phyloP scores from a whole-genome alignment of 2,329 filamentous ascomycete species.

The Alternaria conjuncta region DNA sequence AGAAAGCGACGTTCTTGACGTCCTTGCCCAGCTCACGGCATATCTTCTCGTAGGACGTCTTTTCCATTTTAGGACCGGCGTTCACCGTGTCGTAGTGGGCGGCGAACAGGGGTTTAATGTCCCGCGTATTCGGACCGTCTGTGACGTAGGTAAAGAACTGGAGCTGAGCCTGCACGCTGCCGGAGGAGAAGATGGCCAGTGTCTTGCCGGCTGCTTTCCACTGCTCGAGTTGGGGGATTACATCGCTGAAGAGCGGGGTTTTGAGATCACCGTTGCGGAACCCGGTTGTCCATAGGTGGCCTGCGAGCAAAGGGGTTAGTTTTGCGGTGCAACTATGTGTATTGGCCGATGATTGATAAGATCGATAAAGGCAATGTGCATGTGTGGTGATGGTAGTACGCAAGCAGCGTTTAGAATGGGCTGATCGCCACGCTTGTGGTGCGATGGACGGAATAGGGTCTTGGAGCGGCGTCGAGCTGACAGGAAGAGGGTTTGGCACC shows the following conservation, averaged over 20 bases:
- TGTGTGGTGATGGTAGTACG: constrained; percentile 1
- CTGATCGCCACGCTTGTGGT: constrained; percentile 12
- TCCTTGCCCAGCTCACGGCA: constrained; percentile 55
- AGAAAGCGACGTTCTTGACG: constrained; percentile 70
- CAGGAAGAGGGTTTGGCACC: constrained; percentile 16
- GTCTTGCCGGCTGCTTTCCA: constrained; percentile 64
- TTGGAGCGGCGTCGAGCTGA: constrained; percentile 15
- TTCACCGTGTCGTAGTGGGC: constrained; percentile 76
- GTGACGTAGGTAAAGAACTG: constrained; percentile 72
- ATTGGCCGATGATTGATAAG: constrained; percentile 8
- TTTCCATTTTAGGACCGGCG: constrained; percentile 75
- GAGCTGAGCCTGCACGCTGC: constrained; percentile 81
- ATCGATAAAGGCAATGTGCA: constrained; percentile 10
- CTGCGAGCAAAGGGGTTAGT: constrained; percentile 39
- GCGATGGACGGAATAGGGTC: not conserved
- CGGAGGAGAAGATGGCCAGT: constrained; percentile 81
- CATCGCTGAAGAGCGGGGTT: constrained; percentile 77
- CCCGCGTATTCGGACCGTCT: constrained; percentile 48
- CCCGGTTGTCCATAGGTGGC: constrained; percentile 77
- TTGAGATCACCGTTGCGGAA: constrained; percentile 73
- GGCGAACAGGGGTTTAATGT: constrained; percentile 46
- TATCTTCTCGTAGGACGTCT: constrained; percentile 71
- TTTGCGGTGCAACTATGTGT: not conserved
- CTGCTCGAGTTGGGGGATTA: constrained; percentile 65
- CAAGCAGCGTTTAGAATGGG: not conserved